Evolutionary conservation across 2,329 filamentous ascomycete genomes (phyloP), one percentile per base, ranked within the genome.

Genomic region (Neophaeococcomyces mojaviensis): DNA sequence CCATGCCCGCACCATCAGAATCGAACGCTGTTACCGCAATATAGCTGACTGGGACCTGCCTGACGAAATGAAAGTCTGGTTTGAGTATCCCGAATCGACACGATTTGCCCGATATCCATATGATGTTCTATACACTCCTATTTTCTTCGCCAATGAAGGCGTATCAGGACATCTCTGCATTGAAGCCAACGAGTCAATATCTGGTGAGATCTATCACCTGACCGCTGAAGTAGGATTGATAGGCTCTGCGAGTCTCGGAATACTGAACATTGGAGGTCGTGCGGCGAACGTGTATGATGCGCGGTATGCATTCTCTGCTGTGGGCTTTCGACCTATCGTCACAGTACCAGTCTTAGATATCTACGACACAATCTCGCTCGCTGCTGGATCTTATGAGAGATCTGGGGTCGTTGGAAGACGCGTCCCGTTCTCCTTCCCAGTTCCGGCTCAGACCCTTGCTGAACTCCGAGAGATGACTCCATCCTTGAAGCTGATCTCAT

Each of bases 41-140:
- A 37, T 44, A 36, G 31, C 24, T 13, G 33, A 44, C 4, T 44
- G 41, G 33, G 41, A 44, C 19, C 32, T 44, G 15, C 13, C 22
- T 13, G 22, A 15, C 41, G 41, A 44, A 28, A 46, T 46, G 43
- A 46, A 46, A 24, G 34, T 46, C 8, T 46, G 43, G 43, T 39
- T 46, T 33, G 43, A 46, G n/a, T 46, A 39, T 39, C 43, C 43
- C 16, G 43, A 39, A 15, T 46, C 43, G 30, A 46, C 43, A 3
- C 43, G 43, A 9, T 46, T 46, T 18, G 43, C 43, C 3, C n/a
- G 36, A 6, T 39, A 39, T 34, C 22, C 22, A 8, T 46, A 19
- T n/a, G 43, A 46, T 26, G 39, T 46, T 16, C 22, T 46, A 16
- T 39, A 46, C 26, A 46, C 43, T 16, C 43, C 43, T 6, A 39